Evolutionary conservation across 768 basidiomycete genomes (phyloP).

Genomic region (Leccinum subtestaceum): DNA sequence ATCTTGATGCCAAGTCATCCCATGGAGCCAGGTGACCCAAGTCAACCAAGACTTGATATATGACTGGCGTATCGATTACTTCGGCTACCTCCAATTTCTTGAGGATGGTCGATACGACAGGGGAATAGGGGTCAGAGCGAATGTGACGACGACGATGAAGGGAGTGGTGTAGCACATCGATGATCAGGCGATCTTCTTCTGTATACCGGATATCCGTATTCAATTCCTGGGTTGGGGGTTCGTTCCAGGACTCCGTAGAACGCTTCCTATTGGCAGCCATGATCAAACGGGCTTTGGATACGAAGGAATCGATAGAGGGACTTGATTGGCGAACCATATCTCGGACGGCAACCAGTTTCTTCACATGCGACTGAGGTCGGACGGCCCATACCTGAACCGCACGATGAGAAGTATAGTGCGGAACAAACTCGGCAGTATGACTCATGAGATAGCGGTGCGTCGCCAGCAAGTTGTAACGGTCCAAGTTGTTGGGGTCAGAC

Average conservation of each 20-base stretch:
- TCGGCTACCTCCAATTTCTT: slow-evolving; percentile 48
- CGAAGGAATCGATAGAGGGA: slow-evolving; percentile 47
- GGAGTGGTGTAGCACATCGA: slow-evolving; percentile 57
- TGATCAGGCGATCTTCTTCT: slow-evolving; percentile 51
- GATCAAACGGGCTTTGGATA: slow-evolving; percentile 45
- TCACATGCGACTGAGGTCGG: slow-evolving; percentile 57
- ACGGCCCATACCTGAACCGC: slow-evolving; percentile 54
- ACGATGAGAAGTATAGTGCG: slow-evolving; percentile 45
- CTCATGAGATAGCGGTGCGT: slow-evolving; percentile 67
- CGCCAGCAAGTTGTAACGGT: slow-evolving; percentile 42
- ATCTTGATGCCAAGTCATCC: slow-evolving; percentile 60
- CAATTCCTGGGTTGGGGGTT: slow-evolving; percentile 28
- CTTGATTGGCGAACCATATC: slow-evolving; percentile 44
- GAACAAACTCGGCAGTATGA: slow-evolving; percentile 49
- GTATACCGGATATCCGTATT: slow-evolving; percentile 41
- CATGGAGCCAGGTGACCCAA: slow-evolving; percentile 78
- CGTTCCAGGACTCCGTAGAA: slow-evolving; percentile 29
- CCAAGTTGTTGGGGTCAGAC: slow-evolving; percentile 23
- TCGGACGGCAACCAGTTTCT: slow-evolving; percentile 46
- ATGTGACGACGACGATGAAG: slow-evolving; percentile 44
- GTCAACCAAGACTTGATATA: slow-evolving; percentile 56
- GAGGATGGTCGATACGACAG: slow-evolving; percentile 53
- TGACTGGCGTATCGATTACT: slow-evolving; percentile 22
- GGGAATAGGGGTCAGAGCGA: slow-evolving; percentile 63
- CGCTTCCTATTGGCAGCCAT: slow-evolving; percentile 36